Base-by-base conservation (phyloP, 768 basidiomycete genomes). In the Panellus pusillus region DNA sequence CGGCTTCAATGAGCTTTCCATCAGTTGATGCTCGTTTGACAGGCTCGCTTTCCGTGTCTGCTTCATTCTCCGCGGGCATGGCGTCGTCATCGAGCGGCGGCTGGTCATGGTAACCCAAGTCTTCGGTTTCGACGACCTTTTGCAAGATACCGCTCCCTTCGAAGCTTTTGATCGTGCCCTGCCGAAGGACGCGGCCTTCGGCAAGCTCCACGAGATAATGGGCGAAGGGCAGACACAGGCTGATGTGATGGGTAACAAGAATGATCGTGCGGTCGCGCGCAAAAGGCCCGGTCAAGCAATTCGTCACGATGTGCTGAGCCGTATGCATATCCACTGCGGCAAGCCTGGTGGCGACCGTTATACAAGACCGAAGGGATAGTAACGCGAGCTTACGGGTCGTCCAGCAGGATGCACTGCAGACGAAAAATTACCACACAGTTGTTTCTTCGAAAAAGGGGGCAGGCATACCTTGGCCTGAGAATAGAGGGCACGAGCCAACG, bases 201-300 rank as follows among this genome's bases (percentile, higher is more conserved):
- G 72, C 71, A 9, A 89, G 68, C 61, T 86, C 83, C 17, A 93
- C 75, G 9, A 91, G 74, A 68, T 88, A 87, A 1, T 80, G 70
- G 0, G 90, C 83, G 15, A 78, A 71, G 1, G 88, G 85, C 0
- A 89, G 74, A 61, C 88, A 89, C 6, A 93, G 75, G 31, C 75
- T 78, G 52, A 90, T 81, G 63, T 92, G 89, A 65, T 95, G 92
- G 0, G 91, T 93, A 47, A 93, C 89, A 15, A 95, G 77, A 53
- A 93, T 78, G 58, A 93, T 79, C 0, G 91, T 93, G 14, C 91
- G 76, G 46, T 75, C 79, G 14, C 70, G 69, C 55, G 86, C 80
- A 14, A 93, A 74, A 1, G 75, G 68, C 8, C 91, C 85, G 9
- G 72, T 72, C 14, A 93, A 70, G 57, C 88, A 90, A 32, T 80